These are phyloP conservation scores for Lithohypha guttulata DNA, from an alignment of 2,329 filamentous ascomycete species.

Conservation along the genomic window DNA sequence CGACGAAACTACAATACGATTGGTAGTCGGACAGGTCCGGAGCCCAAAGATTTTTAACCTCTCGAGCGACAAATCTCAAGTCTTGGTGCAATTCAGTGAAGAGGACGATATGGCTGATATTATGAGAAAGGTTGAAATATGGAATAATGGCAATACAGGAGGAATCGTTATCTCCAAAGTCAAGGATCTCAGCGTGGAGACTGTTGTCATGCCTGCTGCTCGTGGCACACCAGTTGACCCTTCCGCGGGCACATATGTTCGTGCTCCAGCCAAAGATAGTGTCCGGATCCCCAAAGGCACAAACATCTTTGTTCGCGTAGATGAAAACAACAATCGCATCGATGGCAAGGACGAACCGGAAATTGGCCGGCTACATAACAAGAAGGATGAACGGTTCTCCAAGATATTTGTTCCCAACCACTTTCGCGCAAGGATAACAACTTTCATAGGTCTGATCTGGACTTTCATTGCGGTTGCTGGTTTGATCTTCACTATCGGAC, in stretches of 20 bases:
- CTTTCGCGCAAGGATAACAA: slow-evolving; percentile 67
- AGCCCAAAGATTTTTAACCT: slow-evolving; percentile 25
- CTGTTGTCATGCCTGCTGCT: slow-evolving; percentile 18
- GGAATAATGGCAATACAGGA: not conserved
- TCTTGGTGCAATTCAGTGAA: slow-evolving; percentile 31
- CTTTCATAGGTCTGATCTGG: slow-evolving; percentile 88
- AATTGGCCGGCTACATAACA: slow-evolving; percentile 48
- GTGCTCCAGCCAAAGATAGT: slow-evolving; percentile 88
- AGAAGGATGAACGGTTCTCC: slow-evolving; percentile 52
- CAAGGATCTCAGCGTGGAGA: slow-evolving; percentile 22
- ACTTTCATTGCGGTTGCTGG: slow-evolving; percentile 82
- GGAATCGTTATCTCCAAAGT: not conserved
- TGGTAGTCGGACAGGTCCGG: slow-evolving; percentile 7
- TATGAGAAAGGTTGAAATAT: not conserved
- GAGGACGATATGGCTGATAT: slow-evolving; percentile 1
- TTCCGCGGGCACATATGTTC: slow-evolving; percentile 66
- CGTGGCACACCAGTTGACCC: slow-evolving; percentile 36
- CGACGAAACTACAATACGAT: not conserved
- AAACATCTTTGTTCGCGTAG: slow-evolving; percentile 68
- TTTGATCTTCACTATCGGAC: slow-evolving; percentile 73
- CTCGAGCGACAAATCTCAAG: slow-evolving; percentile 24
- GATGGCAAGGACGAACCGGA: slow-evolving; percentile 47
- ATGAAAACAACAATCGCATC: slow-evolving; percentile 53
- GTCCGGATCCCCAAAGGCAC: slow-evolving; percentile 82
- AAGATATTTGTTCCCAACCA: slow-evolving; percentile 73